Conservation (phyloP, 306 rosid species). For the Cicer bijugum region DNA sequence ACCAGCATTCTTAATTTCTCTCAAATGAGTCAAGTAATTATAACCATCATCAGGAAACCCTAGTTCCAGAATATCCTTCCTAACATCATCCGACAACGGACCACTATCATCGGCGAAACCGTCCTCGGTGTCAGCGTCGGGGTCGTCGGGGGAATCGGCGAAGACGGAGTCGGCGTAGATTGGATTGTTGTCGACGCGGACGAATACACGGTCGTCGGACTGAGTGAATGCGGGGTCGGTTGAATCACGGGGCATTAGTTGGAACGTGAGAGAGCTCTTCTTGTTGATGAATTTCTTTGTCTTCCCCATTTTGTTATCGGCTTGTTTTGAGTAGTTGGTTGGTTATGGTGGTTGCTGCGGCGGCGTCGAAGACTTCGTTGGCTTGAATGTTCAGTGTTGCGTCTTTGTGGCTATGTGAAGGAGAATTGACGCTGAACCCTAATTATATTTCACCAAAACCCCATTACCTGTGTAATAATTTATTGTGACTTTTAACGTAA, state of each 20-base stretch:
- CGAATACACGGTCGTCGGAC: slow-evolving; percentile 70
- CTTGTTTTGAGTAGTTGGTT: background rate
- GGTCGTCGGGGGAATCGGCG: slow-evolving; percentile 68
- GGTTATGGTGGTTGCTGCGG: too few species aligned
- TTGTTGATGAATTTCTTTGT: slow-evolving; percentile 78
- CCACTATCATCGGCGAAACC: background rate
- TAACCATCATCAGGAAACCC: slow-evolving; percentile 96
- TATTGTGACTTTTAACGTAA: too few species aligned
- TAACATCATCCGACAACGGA: slow-evolving; percentile 60
- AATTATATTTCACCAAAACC: too few species aligned
- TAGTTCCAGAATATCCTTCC: slow-evolving; percentile 78
- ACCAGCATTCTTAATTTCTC: slow-evolving; percentile 79
- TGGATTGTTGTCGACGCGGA: slow-evolving; percentile 72
- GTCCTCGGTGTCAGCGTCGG: slow-evolving; percentile 21
- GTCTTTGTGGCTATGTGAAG: background rate
- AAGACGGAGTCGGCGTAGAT: slow-evolving; percentile 50
- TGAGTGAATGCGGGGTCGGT: slow-evolving; percentile 68
- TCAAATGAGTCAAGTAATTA: slow-evolving; percentile 75
- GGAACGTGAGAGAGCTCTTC: slow-evolving; percentile 75
- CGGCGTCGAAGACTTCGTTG: background rate
- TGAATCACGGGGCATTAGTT: slow-evolving; percentile 75
- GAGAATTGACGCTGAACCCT: background rate
- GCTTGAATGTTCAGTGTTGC: background rate
- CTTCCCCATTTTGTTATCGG: slow-evolving; percentile 29
- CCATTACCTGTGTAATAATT: too few species aligned